Percentiles rank a stretch among this genome's conserved stretches.
Evolutionary conservation across 1,284 basidiomycete genomes (phyloP).

Genomic region (Cronartium ribicola): DNA sequence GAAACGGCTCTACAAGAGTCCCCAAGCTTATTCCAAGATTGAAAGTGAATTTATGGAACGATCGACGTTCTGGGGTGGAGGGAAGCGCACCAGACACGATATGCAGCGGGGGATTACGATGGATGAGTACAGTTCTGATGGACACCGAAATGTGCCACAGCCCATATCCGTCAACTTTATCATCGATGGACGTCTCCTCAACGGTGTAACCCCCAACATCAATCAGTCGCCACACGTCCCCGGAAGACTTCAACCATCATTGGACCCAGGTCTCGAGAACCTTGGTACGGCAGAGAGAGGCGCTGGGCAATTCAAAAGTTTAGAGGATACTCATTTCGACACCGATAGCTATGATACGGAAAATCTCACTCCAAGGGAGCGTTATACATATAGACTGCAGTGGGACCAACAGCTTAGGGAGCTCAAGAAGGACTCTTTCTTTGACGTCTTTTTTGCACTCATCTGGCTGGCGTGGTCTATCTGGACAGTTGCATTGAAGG

Average conservation of each 20-base stretch:
- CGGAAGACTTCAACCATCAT: background rate
- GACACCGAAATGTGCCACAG: background rate
- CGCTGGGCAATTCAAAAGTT: background rate
- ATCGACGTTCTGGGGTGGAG: background rate
- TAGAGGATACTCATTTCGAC: background rate
- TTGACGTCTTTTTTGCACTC: background rate
- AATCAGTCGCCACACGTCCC: background rate
- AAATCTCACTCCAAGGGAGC: background rate
- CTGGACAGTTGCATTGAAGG: constrained; percentile 5
- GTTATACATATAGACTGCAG: background rate
- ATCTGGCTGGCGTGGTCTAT: background rate
- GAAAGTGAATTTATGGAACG: background rate
- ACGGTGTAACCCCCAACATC: background rate
- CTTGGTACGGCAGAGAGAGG: background rate
- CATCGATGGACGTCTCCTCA: constrained; percentile 3
- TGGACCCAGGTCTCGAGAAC: background rate
- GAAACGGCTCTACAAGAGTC: background rate
- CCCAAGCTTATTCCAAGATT: background rate
- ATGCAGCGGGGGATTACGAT: background rate
- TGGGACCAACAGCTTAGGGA: background rate
- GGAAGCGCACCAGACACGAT: background rate
- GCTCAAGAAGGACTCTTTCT: background rate
- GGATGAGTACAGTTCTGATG: background rate
- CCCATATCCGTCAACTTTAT: background rate
- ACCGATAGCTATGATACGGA: background rate